phyloP scores from a whole-genome alignment of 2,329 filamentous ascomycete genomes.

The Colletotrichum noveboracense region DNA sequence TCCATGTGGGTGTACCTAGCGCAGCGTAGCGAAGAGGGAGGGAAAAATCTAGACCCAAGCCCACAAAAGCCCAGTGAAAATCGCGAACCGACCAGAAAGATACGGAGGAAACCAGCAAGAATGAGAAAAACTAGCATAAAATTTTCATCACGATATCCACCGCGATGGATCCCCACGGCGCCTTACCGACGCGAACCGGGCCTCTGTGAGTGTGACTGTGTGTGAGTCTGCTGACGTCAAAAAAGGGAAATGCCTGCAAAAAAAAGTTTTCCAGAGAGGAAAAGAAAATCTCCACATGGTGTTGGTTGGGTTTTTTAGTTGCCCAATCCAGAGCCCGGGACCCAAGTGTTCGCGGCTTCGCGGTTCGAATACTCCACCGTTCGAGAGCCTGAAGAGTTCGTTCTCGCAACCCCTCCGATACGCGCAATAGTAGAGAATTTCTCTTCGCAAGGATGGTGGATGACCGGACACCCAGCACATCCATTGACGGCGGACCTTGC shows the following conservation, averaged over 20 bases:
- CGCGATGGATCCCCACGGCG: background rate
- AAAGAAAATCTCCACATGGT: background rate
- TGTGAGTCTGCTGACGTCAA: background rate
- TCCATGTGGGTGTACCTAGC: slow-evolving; percentile 1
- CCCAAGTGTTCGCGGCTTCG: background rate
- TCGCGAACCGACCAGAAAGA: background rate
- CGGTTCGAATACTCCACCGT: background rate
- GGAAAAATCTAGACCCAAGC: background rate
- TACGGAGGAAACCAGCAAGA: background rate
- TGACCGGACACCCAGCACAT: background rate
- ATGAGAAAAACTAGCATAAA: background rate
- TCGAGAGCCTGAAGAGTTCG: background rate
- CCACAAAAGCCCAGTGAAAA: background rate
- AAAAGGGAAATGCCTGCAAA: background rate
- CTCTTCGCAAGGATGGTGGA: background rate
- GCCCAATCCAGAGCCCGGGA: background rate
- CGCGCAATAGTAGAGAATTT: background rate
- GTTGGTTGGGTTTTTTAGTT: background rate
- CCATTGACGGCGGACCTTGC: background rate
- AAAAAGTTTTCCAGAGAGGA: background rate
- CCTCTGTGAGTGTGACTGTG: background rate
- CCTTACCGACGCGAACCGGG: background rate
- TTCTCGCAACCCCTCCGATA: background rate
- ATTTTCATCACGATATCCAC: slow-evolving; percentile 1
- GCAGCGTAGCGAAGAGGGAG: background rate